Base-by-base conservation (phyloP, 192 early-diverging fungal genomes). In the Glomus cerebriforme region DNA sequence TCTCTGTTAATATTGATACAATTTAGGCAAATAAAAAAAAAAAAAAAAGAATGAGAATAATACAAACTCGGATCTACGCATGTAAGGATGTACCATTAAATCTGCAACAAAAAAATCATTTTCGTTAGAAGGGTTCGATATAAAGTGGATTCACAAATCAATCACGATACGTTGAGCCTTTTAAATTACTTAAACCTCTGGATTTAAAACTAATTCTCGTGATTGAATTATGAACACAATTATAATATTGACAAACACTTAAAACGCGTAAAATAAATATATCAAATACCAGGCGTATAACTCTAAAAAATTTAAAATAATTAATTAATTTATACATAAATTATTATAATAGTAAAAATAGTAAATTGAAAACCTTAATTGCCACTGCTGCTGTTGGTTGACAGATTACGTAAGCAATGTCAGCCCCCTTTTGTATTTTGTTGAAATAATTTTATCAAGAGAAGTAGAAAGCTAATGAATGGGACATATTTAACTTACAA, bases 1-100 rank as follows among this genome's bases (percentile, higher is more conserved):
- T 75, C 58, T 34, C 47, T 73, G 32, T 34, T 47, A 24, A 15
- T 22, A 19, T n/a, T n/a, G n/a, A n/a, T n/a, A n/a, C n/a, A 67
- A 32, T n/a, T 29, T 12, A 19, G 3, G 12, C 2, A 63, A 27
- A 10, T 27, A 19, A 83, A 73, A 29, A 73, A 75, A 7, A 74
- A 72, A 64, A 75, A 75, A 1, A 81, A 72, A 9, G 24, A 17
- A 72, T 58, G 29, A 32, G 1, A 17, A 19, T 81, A 71, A 47
- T 65, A 72, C 77, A 34, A 79, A 86, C 84, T 80, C 79, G 2
- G 73, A 72, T 37, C 81, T 85, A 35, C 86, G 85, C 71, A 99
- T 75, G 73, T 92, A 94, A 6, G 98, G 98, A 82, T 96, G 92
- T 4, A 99, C 98, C 75, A 99, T 98, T 9, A 99, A 82, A 73